Evolutionary conservation across 768 basidiomycete species (phyloP).

Genomic region (Boletus edulis): DNA sequence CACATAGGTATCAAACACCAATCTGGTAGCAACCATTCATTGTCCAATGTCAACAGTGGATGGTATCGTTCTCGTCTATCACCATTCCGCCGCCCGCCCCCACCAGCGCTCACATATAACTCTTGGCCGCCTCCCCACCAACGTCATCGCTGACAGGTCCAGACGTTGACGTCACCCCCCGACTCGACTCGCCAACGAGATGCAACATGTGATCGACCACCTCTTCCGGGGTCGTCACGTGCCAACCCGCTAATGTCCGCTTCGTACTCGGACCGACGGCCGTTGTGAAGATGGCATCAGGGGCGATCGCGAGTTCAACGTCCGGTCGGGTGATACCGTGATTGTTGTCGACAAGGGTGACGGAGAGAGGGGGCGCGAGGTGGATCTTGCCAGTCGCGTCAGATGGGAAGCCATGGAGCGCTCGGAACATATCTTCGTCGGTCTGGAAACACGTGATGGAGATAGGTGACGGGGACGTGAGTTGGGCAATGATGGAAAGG

Average conservation of each 20-base stretch:
- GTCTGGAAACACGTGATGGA: constrained; percentile 43
- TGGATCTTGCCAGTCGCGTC: constrained; percentile 35
- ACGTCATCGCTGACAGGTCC: not conserved
- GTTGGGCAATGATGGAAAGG: no score
- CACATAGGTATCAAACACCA: no score
- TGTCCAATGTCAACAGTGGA: no score
- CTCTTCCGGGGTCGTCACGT: constrained; percentile 86
- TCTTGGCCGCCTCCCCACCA: constrained; percentile 10
- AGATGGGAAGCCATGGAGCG: constrained; percentile 62
- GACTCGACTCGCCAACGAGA: constrained; percentile 43
- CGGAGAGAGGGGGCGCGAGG: constrained; percentile 59
- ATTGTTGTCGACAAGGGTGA: constrained; percentile 33
- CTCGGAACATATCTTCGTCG: constrained; percentile 99
- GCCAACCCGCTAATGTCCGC: constrained; percentile 89
- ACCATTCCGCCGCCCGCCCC: not conserved
- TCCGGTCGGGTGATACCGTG: constrained; percentile 31
- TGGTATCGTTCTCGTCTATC: not conserved
- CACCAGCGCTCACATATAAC: constrained; percentile 13
- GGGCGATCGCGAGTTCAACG: constrained; percentile 60
- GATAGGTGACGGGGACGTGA: not conserved
- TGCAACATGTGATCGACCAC: constrained; percentile 77
- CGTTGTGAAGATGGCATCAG: constrained; percentile 83
- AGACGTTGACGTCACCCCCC: not conserved
- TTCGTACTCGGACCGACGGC: constrained; percentile 91
- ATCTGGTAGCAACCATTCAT: no score